phyloP scores from a whole-genome alignment of 2,329 filamentous ascomycete species.

The Fusarium nisikadoi region DNA sequence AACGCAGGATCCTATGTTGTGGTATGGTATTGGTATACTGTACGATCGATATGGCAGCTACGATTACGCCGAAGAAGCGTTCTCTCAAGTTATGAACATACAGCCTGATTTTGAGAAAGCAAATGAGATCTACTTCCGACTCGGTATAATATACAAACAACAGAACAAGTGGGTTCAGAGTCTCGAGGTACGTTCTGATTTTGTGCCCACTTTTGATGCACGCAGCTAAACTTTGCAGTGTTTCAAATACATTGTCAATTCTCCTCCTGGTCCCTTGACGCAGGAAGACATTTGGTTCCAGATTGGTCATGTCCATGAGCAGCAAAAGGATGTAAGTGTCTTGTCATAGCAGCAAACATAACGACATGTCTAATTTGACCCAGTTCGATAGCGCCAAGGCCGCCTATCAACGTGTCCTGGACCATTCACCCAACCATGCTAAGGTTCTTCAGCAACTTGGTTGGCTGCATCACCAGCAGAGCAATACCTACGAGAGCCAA shows the following conservation, averaged over 20 bases:
- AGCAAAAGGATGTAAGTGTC: conserved; percentile 95
- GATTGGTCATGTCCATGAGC: conserved; percentile 98
- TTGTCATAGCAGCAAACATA: not conserved
- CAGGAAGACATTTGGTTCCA: conserved; percentile 99
- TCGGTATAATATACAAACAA: conserved; percentile 99
- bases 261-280: conserved; percentile 89
- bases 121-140: conserved; percentile 97
- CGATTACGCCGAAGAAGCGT: conserved; percentile 97
- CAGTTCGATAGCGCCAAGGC: conserved; percentile 93
- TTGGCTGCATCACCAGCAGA: conserved; percentile 97
- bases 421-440: conserved; percentile 94
- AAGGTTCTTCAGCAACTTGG: conserved; percentile 98
- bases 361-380: conserved; percentile 49
- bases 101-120: conserved; percentile 97
- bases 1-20: conserved; percentile 87
- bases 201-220: not conserved
- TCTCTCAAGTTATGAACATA: conserved; percentile 99
- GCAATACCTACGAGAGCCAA: conserved; percentile 88
- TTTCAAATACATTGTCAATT: conserved; percentile 97
- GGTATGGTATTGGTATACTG: conserved; percentile 98
- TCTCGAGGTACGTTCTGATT: conserved; percentile 76
- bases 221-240: conserved; percentile 66
- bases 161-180: conserved; percentile 94
- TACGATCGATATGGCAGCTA: conserved; percentile 97
- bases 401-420: conserved; percentile 91